Evolutionary conservation across 2,329 filamentous ascomycete genomes (phyloP), one percentile per base, ranked within the genome.

Genomic region (Chrysoporthe cubensis): DNA sequence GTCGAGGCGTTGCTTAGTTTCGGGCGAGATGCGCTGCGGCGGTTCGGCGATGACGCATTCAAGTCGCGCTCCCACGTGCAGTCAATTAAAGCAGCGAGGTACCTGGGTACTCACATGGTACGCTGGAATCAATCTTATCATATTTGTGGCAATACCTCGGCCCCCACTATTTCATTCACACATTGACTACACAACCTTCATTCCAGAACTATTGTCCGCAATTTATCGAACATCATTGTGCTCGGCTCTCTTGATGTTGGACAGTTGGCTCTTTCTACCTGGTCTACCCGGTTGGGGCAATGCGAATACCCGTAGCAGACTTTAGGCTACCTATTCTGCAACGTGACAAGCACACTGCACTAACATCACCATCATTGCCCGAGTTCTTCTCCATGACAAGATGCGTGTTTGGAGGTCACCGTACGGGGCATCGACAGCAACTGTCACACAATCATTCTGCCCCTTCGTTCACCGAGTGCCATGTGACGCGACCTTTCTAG

Each of bases 1-100:
- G 54, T 37, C 37, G 54, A 57, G 54, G 32, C 54, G 54, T 26
- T 26, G 26, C 8, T 7, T 34, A 26, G 52, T 56, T 14, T 37
- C 8, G 37, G 37, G 5, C 37, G 37, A 9, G 37, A 40, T 40
- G 37, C 37, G 37, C 37, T 40, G 54, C 26, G 18, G 54, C 54
- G 54, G 18, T 57, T 40, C 54, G 54, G 54, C 54, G 54, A 57
- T 57, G 54, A 57, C 54, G 54, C 54, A 57, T 57, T 57, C 34
- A 32, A 57, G 54, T 57, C 54, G 54, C 54, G 54, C 34, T 57
- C 32, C 54, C 54, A 57, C 54, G 54, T 57, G 54, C 54, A 3
- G 14, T 16, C 54, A 18, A 57, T 40, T 9, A 56, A 37, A 40
- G 37, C 37, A 40, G 37, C 37, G 37, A 6, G 6, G 37, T 40